Base-by-base conservation (phyloP, 768 basidiomycete species). In the Podaxis mareebaensis region DNA sequence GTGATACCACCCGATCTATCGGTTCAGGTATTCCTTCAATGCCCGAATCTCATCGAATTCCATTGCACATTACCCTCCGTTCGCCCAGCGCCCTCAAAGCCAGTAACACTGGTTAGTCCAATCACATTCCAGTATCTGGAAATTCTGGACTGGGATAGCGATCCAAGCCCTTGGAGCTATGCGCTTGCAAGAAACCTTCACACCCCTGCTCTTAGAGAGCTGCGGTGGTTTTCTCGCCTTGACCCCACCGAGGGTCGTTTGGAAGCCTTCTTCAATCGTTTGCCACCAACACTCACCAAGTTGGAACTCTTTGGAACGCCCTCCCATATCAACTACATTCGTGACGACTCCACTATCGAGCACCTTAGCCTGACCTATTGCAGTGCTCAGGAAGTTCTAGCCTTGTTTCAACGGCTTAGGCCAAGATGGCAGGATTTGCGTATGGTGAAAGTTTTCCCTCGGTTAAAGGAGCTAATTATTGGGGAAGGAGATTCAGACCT, bases 11-110 rank as follows among this genome's bases (percentile, higher is more conserved):
- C 46, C 15, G 57, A 58, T 30, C 30, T 58, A 17, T 30, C 28
- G 12, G 57, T 58, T 28, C 57, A 58, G 44, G 57, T 48, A 10
- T 48, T 58, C 28, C 22, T 36, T 48, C 57, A 48, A 33, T 58
- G 57, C 30, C 42, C 57, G 15, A 49, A 33, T 20, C 44, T 58
- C 28, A 20, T 58, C 57, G 44, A 48, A 12, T 58, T 58, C 42
- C 46, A 33, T 6, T 44, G 56, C 44, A 22, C 3, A n/a, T 46
- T 40, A 26, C 30, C 12, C 22, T 42, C 42, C 7, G 15, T 3
- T 8, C 26, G 7, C 2, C 39, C 12, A 17, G 22, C 42, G n/a
- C 28, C 57, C 30, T 26, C 10, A 28, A 33, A 33, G 2, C 42
- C 42, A 48, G 57, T 36, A 15, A 30, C 24, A 3, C n/a, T 48